Evolutionary conservation across 192 early-diverging fungal genomes (phyloP), one percentile per base, ranked within the genome.

Genomic region (Coemansia sp.): DNA sequence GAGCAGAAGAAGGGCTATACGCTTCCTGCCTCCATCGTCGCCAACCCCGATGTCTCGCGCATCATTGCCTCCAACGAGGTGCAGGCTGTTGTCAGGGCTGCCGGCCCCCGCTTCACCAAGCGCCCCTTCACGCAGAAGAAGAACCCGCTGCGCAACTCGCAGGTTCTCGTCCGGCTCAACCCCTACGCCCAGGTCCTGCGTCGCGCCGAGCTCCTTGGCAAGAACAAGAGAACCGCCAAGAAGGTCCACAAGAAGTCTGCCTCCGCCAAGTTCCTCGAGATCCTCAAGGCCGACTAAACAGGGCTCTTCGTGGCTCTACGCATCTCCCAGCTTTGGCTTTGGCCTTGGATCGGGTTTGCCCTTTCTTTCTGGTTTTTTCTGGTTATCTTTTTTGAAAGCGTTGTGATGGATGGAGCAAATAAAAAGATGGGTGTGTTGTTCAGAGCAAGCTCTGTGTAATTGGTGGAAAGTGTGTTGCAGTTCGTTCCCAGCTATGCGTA

Each of bases 81-180:
- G 78, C 97, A 99, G 86, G 88, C 92, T 62, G 93, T 95, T 64
- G 88, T 97, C 68, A 89, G 90, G 62, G 84, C 91, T 71, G 95
- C 95, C 57, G 92, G 93, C 62, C 68, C 87, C 72, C 79, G 88
- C 77, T 67, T 84, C 74, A 87, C 87, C 85, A 93, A 93, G 88
- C 92, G 96, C 71, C 95, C 97, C 16, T 96, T 87, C 90, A 89
- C 90, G 69, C 94, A 96, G 85, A 95, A 97, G 91, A 98, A 98
- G 93, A 99, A 99, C 94, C 96, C 95, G 55, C 89, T 99, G 80
- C 86, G 87, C 76, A 97, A 96, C 87, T 85, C 87, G 59, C 93
- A 90, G 74, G 88, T 97, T 55, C 89, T 96, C 78, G 89, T 92
- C 78, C 90, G 95, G 69, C 90, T 99, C 73, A 98, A 99, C 92